Base-by-base conservation (phyloP, 345 rosid species). In the Ceriops tagal region DNA sequence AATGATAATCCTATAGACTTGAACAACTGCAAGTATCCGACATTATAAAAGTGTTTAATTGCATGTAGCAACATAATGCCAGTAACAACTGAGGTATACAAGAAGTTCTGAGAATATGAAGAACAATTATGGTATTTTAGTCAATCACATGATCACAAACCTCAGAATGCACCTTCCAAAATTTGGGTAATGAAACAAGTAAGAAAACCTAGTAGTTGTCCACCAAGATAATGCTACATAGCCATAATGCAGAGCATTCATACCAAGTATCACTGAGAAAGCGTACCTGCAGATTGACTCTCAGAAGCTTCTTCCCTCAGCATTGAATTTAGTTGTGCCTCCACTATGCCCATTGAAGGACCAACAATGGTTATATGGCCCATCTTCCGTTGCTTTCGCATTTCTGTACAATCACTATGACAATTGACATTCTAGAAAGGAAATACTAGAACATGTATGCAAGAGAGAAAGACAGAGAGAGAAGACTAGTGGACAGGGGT, bases 331-430 rank as follows among this genome's bases (percentile, higher is more conserved):
- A 96, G 66, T 46, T 75, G 75, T 63, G 85, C 81, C 76, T 89
- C 93, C 47, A 92, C 75, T 35, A 83, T 73, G 80, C 87, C 87
- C 83, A 84, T 62, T 66, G 95, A 84, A 60, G 85, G 80, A 49
- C 98, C 99, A 63, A 85, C 85, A 52, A 95, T 72, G 70, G 97
- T 95, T 77, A 95, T 80, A 74, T 92, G 99, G 27, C 99, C 99
- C 98, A 95, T 86, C 82, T 92, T 92, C 47, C 97, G 83, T 76
- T 90, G 96, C 84, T 83, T 92, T 69, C 98, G 84, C 92, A 95
- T 95, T 73, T 88, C 97, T 92, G 75, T 49, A 30, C 53, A 31
- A 71, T 61, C 55, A 73, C 61, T 26, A 64, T 46, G 35, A 71
- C 28, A 70, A 64, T 26, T 9, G 11, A 55, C 24, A 55, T 34